phyloP scores from a whole-genome alignment of 208 protist genomes.

The Blastocrithidia nonstop region DNA sequence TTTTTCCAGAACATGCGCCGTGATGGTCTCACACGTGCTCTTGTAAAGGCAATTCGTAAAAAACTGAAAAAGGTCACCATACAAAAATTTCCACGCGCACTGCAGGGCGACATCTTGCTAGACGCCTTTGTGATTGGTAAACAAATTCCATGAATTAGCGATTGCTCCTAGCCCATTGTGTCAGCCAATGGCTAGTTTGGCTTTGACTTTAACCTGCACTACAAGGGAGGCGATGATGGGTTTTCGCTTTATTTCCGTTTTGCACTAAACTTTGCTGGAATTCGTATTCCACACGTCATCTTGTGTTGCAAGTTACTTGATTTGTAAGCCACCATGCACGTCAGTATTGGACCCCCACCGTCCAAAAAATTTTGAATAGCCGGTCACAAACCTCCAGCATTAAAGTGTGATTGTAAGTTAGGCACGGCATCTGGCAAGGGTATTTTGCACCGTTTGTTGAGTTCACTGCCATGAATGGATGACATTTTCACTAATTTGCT shows the following conservation, averaged over 20 bases:
- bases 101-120: constrained; percentile 52
- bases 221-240: constrained; percentile 45
- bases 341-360: constrained; percentile 74
- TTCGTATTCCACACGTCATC: constrained; percentile 61
- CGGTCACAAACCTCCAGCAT: constrained; percentile 30
- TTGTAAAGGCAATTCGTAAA: constrained; percentile 38
- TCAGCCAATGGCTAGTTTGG: constrained; percentile 56
- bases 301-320: constrained; percentile 48
- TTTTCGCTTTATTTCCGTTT: constrained; percentile 49
- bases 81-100: constrained; percentile 61
- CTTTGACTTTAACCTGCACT: constrained; percentile 72
- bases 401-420: constrained; percentile 43
- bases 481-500: constrained; percentile 43
- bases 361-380: constrained; percentile 79
- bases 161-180: constrained; percentile 38
- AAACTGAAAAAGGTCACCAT: constrained; percentile 33
- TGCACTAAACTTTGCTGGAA: constrained; percentile 47
- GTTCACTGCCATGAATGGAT: constrained; percentile 55
- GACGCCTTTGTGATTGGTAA: constrained; percentile 60
- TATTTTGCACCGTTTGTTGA: constrained; percentile 64
- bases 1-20: constrained; percentile 65
- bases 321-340: constrained; percentile 31
- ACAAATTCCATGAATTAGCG: constrained; percentile 51
- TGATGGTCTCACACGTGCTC: constrained; percentile 19
- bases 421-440: constrained; percentile 29